A percentile compares a stretch with the other conserved stretches of the same genome.
These are phyloP conservation scores for Trichoderma brevicompactum DNA, from an alignment of 2,329 filamentous ascomycete genomes.

Conservation along the genomic window DNA sequence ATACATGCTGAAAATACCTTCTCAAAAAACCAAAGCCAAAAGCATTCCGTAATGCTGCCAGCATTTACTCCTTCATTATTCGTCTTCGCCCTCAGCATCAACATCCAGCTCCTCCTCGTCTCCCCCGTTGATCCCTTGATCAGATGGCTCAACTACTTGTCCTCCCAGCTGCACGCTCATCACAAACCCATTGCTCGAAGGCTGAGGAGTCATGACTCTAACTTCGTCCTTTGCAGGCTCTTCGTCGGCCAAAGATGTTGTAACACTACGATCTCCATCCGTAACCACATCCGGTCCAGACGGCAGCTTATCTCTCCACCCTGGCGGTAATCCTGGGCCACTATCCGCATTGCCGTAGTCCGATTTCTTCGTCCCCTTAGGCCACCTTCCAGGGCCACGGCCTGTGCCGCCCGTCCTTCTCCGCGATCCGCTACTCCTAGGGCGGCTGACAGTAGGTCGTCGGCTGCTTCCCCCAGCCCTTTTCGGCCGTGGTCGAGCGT, in stretches of 20 bases:
- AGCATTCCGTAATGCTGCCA: constrained; percentile 33
- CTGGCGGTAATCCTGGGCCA: constrained; percentile 65
- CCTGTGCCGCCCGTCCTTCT: constrained; percentile 66
- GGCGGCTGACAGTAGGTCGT: constrained; percentile 44
- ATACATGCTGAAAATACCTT: background rate
- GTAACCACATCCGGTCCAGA: background rate
- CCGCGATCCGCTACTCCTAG: constrained; percentile 51
- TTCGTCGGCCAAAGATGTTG: constrained; percentile 31
- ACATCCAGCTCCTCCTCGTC: constrained; percentile 35
- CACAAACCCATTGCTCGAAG: constrained; percentile 32
- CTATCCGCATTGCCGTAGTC: constrained; percentile 70
- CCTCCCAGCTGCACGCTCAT: constrained; percentile 33
- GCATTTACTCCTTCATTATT: constrained; percentile 39
- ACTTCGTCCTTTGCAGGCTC: constrained; percentile 42
- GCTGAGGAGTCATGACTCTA: constrained; percentile 39
- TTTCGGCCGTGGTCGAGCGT: constrained; percentile 48
- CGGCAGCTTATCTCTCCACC: constrained; percentile 50
- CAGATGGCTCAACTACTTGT: constrained; percentile 14
- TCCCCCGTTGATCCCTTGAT: background rate
- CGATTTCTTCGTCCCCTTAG: constrained; percentile 69
- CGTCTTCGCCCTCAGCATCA: constrained; percentile 44
- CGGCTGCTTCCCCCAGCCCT: constrained; percentile 43
- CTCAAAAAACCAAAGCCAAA: background rate
- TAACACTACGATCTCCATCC: background rate
- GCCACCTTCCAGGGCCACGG: constrained; percentile 67